Percentiles rank a stretch among this genome's conserved stretches.
These are phyloP conservation scores for Sporobolomyces phaffii DNA, from an alignment of 768 basidiomycete genomes.

Conservation along the genomic window DNA sequence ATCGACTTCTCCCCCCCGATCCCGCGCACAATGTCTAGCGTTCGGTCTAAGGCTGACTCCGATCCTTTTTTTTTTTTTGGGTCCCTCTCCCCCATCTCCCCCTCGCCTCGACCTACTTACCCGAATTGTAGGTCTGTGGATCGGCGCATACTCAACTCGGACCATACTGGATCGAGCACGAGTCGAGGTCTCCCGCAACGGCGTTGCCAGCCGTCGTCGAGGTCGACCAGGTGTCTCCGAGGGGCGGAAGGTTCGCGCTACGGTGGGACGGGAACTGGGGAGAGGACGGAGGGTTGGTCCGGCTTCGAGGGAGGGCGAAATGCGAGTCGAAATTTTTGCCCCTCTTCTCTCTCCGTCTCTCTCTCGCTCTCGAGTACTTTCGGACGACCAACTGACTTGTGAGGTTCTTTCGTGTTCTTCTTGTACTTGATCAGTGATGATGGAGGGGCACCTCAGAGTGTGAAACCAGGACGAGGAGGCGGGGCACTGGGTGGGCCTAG, in stretches of 20 bases:
- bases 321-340: not conserved
- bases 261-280: constrained; percentile 8
- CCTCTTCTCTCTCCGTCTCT: too few species aligned
- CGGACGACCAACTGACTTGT: too few species aligned
- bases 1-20: not conserved
- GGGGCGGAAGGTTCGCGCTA: not conserved
- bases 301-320: not conserved
- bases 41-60: too few species aligned
- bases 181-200: not conserved
- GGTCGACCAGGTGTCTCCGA: not conserved
- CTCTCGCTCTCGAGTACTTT: not conserved
- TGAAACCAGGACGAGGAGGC: too few species aligned
- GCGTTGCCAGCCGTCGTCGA: constrained; percentile 1
- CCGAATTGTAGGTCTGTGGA: not conserved
- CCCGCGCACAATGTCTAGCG: too few species aligned
- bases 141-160: not conserved
- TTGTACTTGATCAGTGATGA: not conserved
- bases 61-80: too few species aligned
- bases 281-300: not conserved
- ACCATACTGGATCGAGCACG: not conserved
- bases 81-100: too few species aligned
- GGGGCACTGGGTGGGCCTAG: too few species aligned
- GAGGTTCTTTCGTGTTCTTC: not conserved
- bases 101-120: too few species aligned
- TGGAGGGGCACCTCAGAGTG: not conserved